These are phyloP conservation scores for Teratosphaeria zuluensis DNA, from an alignment of 2,329 filamentous ascomycete species.

Conservation along the genomic window DNA sequence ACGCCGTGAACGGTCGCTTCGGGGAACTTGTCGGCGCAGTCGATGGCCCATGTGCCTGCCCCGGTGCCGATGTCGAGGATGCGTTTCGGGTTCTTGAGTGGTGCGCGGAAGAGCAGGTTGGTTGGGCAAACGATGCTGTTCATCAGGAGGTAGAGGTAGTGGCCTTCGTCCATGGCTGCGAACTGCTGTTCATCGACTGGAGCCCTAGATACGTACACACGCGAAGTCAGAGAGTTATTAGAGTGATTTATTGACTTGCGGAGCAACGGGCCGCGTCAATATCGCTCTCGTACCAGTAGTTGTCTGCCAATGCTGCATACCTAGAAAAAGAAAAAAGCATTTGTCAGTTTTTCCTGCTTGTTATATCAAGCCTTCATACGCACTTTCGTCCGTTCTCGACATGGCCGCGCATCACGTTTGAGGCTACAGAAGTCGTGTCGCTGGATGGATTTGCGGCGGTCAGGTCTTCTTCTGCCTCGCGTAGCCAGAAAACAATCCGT, in stretches of 20 bases:
- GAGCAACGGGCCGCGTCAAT: not conserved
- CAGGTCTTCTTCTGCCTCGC: not conserved
- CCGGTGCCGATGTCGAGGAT: not conserved
- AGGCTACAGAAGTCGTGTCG: not conserved
- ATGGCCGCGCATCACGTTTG: not conserved
- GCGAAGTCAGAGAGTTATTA: too few relatives aligned
- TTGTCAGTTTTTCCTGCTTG: not conserved
- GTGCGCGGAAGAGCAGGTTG: not conserved
- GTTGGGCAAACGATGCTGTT: not conserved
- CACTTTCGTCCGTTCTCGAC: not conserved
- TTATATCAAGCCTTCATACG: not conserved
- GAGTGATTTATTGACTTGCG: not conserved
- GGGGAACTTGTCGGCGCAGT: not conserved
- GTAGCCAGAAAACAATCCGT: not conserved
- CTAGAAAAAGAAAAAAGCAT: too few relatives aligned
- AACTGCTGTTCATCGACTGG: not conserved
- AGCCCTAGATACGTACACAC: not conserved
- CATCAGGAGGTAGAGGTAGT: not conserved
- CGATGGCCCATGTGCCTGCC: not conserved
- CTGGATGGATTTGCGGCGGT: not conserved
- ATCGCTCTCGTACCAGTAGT: not conserved
- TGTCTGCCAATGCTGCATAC: not conserved
- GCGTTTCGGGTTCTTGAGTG: not conserved
- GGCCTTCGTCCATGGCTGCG: not conserved
- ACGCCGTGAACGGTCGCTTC: not conserved